phyloP scores from a whole-genome alignment of 2,329 filamentous ascomycete genomes.

The Stachybotrys echinatus region DNA sequence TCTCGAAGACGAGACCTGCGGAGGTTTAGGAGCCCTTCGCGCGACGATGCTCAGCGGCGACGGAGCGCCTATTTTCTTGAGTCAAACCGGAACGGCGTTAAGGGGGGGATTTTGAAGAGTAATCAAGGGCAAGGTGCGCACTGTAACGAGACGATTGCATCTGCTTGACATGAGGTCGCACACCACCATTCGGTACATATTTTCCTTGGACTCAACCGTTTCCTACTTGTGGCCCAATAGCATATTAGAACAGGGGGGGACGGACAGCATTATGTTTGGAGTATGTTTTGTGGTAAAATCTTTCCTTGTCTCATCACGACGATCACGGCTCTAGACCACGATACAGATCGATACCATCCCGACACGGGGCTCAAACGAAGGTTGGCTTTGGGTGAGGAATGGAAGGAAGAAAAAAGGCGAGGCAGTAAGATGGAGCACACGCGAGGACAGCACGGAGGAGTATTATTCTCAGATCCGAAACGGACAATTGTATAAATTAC shows the following conservation, averaged over 20 bases:
- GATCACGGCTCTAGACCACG: not conserved
- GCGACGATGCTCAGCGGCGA: not conserved
- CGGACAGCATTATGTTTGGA: not conserved
- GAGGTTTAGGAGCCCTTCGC: constrained; percentile 8
- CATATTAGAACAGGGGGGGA: not conserved
- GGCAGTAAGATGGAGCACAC: not conserved
- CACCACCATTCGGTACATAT: not conserved
- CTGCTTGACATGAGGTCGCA: not conserved
- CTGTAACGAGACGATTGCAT: too few relatives aligned
- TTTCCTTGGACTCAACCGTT: not conserved
- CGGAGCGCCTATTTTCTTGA: constrained; percentile 1
- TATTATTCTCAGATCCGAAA: not conserved
- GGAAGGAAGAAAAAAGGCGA: not conserved
- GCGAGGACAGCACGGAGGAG: not conserved
- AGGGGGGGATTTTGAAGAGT: not conserved
- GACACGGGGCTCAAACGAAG: not conserved
- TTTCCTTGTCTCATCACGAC: constrained; percentile 7
- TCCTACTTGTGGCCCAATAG: not conserved
- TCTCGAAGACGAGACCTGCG: constrained; percentile 7
- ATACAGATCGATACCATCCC: not conserved
- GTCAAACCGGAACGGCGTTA: constrained; percentile 3
- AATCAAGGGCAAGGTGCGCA: too few relatives aligned
- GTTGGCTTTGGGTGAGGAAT: not conserved
- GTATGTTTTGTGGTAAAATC: not conserved
- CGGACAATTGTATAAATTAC: not conserved